A percentile compares a stretch with the other conserved stretches of the same genome.
These are phyloP conservation scores for Rhynchosporium agropyri DNA, from an alignment of 2,329 filamentous ascomycete species.

Conservation along the genomic window DNA sequence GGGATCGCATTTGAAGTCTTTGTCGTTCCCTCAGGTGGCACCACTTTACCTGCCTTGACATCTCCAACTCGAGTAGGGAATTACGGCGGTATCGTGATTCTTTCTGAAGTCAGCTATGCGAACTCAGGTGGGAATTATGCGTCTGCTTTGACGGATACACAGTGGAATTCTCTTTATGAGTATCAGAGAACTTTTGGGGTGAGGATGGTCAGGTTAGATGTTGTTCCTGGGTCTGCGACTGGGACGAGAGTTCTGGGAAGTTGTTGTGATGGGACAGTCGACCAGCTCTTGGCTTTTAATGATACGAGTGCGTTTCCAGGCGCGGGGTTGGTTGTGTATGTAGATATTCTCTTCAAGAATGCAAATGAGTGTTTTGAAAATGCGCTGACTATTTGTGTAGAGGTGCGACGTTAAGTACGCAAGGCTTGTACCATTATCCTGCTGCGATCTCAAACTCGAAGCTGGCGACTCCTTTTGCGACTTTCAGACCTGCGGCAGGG, in stretches of 20 bases:
- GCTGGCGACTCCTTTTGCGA: conserved; percentile 57
- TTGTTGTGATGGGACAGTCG: conserved; percentile 51
- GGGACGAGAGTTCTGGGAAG: conserved; percentile 45
- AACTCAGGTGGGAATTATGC: conserved; percentile 48
- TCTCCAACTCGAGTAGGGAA: conserved; percentile 51
- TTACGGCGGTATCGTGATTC: conserved; percentile 55
- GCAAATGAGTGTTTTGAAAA: not conserved
- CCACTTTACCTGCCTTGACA: conserved; percentile 54
- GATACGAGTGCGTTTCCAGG: conserved; percentile 56
- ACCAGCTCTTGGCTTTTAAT: conserved; percentile 56
- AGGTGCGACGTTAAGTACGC: conserved; percentile 50
- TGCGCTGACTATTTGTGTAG: conserved; percentile 14
- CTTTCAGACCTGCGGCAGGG: conserved; percentile 51
- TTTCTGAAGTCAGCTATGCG: conserved; percentile 42
- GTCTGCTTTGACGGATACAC: conserved; percentile 51
- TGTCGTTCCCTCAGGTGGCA: conserved; percentile 55
- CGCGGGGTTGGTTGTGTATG: conserved; percentile 49
- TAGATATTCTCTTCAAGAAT: not conserved
- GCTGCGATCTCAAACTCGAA: conserved; percentile 55
- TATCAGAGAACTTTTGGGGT: conserved; percentile 61
- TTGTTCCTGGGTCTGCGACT: conserved; percentile 55
- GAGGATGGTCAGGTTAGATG: conserved; percentile 62
- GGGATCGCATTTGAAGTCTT: conserved; percentile 61
- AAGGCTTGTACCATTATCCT: conserved; percentile 61
- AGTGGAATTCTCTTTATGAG: conserved; percentile 58